Base-by-base conservation (phyloP, 495 filamentous ascomycete species). In the Astrothelium macrocarpum region DNA sequence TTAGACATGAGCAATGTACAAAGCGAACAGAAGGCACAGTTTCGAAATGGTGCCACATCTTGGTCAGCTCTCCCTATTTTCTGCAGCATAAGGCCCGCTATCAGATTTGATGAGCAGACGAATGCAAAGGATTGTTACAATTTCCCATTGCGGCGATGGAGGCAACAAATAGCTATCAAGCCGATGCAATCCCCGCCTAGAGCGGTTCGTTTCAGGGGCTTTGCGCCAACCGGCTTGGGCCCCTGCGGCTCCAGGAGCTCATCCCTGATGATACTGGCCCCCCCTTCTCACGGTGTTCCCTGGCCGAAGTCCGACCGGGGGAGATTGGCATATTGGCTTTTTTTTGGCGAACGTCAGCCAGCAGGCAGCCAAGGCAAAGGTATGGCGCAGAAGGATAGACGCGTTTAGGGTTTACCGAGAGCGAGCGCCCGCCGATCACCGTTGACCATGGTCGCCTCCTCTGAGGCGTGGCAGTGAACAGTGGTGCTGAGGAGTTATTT, bases 161-260 rank as follows among this genome's bases (percentile, higher is more conserved):
- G 20, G 49, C 49, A 56, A 56, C 23, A 56, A 56, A 56, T 56
- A 56, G 49, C 23, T 56, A 9, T 56, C 23, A 5, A 9, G 7
- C 49, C 49, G 49, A 56, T 29, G 49, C 23, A 5, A 29, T 4
- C 9, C 49, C 49, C 49, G 25, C 23, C 23, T 29, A 56, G 49
- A 56, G 49, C 49, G 49, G 49, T 56, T 56, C 49, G 49, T 56
- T 56, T 56, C 49, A 56, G 49, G 49, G 49, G 49, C 49, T 29
- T 56, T 5, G n/a, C 25, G 23, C 49, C 49, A 56, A 29, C 49
- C n/a, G n/a, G n/a, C n/a, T n/a, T n/a, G 49, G 49, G 9, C n/a
- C 49, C 49, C 49, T 29, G 23, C 25, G 49, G 25, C 49, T 29
- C 25, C 12, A 26, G 12, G 45, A 14, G 45, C 45, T 14, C 14